phyloP scores from a whole-genome alignment of 2,329 filamentous ascomycete genomes.

The Beauveria brongniartii region DNA sequence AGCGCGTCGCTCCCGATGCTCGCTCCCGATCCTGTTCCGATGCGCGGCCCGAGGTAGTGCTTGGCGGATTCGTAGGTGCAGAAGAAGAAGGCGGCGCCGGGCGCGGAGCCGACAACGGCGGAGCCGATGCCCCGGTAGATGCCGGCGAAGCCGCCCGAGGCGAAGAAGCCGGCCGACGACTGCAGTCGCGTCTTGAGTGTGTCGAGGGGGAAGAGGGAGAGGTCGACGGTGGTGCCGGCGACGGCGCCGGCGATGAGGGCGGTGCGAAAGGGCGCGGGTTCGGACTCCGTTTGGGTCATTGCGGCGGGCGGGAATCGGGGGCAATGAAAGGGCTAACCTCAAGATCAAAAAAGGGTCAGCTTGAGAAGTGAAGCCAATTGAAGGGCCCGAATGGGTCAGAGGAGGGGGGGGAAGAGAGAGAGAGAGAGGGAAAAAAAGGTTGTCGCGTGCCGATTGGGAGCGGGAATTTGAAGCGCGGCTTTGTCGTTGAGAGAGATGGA shows the following conservation, averaged over 20 bases:
- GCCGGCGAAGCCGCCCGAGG: constrained; percentile 78
- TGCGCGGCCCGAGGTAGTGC: constrained; percentile 32
- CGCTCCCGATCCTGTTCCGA: constrained; percentile 8
- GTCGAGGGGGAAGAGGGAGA: constrained; percentile 95
- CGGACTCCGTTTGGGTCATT: too few species aligned
- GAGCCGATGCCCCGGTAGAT: constrained; percentile 91
- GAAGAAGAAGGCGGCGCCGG: constrained; percentile 95
- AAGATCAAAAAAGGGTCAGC: neutral
- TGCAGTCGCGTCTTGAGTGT: constrained; percentile 97
- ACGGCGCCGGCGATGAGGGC: constrained; percentile 74
- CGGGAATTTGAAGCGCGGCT: neutral
- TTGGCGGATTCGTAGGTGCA: constrained; percentile 82
- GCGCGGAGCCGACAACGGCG: constrained; percentile 83
- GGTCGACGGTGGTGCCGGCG: constrained; percentile 92
- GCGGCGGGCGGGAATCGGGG: too few species aligned
- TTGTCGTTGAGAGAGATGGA: constrained; percentile 1
- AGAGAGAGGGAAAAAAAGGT: neutral
- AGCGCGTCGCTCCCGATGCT: constrained; percentile 23
- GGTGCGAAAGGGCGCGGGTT: constrained; percentile 41
- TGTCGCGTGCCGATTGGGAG: neutral
- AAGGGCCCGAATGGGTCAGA: too few species aligned
- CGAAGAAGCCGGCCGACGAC: constrained; percentile 67
- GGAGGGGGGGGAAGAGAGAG: too few species aligned
- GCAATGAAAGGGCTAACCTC: too few species aligned
- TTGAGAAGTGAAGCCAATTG: neutral